Evolutionary conservation across 352 stramenopile genomes (phyloP).

Genomic region (Synura sp.): DNA sequence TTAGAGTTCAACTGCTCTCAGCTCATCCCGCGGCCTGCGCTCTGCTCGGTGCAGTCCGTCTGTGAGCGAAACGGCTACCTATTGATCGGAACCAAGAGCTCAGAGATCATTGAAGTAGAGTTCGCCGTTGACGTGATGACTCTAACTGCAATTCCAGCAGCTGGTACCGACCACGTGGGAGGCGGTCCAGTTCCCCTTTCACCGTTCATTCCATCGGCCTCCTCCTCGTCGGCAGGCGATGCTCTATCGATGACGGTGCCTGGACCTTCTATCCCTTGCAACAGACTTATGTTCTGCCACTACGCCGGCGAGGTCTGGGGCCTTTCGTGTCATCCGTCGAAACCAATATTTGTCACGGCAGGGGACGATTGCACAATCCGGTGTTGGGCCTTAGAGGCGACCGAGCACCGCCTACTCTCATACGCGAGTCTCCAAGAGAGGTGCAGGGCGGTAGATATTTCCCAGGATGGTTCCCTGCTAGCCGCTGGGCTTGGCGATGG

Average conservation of each 20-base stretch:
- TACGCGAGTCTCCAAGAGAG: neutral
- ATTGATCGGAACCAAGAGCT: conserved; percentile 67
- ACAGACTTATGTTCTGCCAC: neutral
- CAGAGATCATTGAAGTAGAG: conserved; percentile 77
- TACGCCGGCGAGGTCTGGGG: conserved; percentile 66
- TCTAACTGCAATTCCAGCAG: conserved; percentile 33
- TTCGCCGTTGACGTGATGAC: conserved; percentile 34
- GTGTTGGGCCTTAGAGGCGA: conserved; percentile 60
- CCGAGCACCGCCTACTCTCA: neutral
- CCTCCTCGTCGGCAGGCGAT: too few relatives aligned
- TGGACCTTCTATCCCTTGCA: neutral
- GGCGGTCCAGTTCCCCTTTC: too few relatives aligned
- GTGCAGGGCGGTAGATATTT: neutral
- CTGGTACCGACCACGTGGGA: too few relatives aligned
- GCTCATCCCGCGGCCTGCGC: too few relatives aligned
- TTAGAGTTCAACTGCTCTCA: neutral
- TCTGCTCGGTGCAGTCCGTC: too few relatives aligned
- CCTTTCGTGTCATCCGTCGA: conserved; percentile 67
- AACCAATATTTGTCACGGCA: conserved; percentile 69
- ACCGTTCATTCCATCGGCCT: too few relatives aligned
- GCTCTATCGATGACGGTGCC: conserved; percentile 43
- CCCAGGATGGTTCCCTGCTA: neutral
- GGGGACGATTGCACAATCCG: conserved; percentile 76
- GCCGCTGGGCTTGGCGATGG: too few relatives aligned
- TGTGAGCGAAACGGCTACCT: conserved; percentile 62